These are phyloP conservation scores for Murraya koenigii DNA, from an alignment of 345 rosid genomes.

Conservation along the genomic window DNA sequence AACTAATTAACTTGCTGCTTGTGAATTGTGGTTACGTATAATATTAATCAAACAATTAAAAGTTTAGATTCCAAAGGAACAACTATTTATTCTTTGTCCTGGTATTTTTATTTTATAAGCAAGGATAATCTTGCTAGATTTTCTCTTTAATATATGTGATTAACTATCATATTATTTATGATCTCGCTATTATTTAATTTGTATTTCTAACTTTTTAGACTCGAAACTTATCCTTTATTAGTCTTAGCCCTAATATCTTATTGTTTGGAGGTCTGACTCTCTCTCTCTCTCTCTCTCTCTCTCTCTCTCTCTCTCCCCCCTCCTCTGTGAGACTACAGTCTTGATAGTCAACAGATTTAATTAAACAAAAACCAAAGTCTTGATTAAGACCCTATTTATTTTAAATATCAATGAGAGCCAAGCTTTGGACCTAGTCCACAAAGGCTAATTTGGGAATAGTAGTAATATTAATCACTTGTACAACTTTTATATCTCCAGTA, in stretches of 20 bases:
- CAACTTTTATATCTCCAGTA: neutral
- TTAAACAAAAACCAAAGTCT: conserved; percentile 10
- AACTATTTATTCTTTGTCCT: conserved; percentile 24
- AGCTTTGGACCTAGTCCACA: conserved; percentile 31
- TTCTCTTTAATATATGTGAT: conserved; percentile 11
- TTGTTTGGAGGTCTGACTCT: neutral
- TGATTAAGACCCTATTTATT: neutral
- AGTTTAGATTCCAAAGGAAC: conserved; percentile 28
- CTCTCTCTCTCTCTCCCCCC: too few species aligned
- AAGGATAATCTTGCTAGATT: conserved; percentile 29
- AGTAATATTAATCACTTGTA: too few species aligned
- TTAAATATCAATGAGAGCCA: neutral
- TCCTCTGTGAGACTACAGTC: conserved; percentile 16
- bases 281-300: too few species aligned
- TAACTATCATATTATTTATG: conserved; percentile 16
- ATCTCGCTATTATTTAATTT: neutral
- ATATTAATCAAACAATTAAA: neutral
- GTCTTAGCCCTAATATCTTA: neutral
- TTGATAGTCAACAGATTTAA: conserved; percentile 26
- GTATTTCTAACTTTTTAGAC: neutral
- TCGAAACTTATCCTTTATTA: conserved; percentile 17
- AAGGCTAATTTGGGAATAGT: neutral
- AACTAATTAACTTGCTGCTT: conserved; percentile 5
- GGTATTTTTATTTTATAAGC: neutral
- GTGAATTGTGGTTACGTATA: neutral